Evolutionary conservation across 2,329 filamentous ascomycete species (phyloP).

Genomic region (Coniochaeta sp.): DNA sequence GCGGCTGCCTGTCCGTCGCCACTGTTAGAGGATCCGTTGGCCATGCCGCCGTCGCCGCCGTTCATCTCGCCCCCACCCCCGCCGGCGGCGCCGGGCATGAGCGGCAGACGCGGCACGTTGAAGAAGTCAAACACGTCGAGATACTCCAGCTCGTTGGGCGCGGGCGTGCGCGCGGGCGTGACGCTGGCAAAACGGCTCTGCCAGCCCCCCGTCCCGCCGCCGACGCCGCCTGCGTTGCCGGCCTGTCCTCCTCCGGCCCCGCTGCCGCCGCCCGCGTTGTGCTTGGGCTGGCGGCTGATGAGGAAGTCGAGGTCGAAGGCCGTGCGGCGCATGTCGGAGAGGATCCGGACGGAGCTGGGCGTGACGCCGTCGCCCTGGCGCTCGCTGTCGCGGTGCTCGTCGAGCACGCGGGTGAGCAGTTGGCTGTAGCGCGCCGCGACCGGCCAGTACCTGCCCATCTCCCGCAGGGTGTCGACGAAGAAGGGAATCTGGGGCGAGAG

Average conservation of each 20-base stretch:
- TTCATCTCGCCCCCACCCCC: constrained; percentile 8
- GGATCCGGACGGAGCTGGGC: constrained; percentile 75
- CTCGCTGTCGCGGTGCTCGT: constrained; percentile 77
- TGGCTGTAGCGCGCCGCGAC: constrained; percentile 77
- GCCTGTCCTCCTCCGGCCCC: constrained; percentile 4
- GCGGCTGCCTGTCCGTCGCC: too few relatives aligned
- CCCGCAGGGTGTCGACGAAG: constrained; percentile 73
- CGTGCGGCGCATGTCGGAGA: constrained; percentile 86
- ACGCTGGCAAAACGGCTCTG: constrained; percentile 41
- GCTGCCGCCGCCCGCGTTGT: constrained; percentile 15
- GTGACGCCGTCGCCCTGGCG: constrained; percentile 67
- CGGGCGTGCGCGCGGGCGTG: constrained; percentile 61
- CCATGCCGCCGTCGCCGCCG: constrained; percentile 8
- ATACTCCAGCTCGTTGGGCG: constrained; percentile 79
- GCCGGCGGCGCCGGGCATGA: constrained; percentile 23
- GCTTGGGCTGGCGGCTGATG: constrained; percentile 71
- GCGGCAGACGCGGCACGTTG: constrained; percentile 71
- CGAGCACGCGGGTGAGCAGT: constrained; percentile 73
- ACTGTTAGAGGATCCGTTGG: constrained; percentile 3
- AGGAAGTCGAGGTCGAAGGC: constrained; percentile 87
- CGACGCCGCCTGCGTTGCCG: constrained; percentile 6
- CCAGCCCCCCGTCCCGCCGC: constrained; percentile 10
- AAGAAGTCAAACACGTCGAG: constrained; percentile 93
- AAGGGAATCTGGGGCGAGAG: constrained; percentile 72
- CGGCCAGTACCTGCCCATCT: constrained; percentile 79